Conservation (phyloP, 2,329 filamentous ascomycete genomes). For the Colletotrichum australisinense region DNA sequence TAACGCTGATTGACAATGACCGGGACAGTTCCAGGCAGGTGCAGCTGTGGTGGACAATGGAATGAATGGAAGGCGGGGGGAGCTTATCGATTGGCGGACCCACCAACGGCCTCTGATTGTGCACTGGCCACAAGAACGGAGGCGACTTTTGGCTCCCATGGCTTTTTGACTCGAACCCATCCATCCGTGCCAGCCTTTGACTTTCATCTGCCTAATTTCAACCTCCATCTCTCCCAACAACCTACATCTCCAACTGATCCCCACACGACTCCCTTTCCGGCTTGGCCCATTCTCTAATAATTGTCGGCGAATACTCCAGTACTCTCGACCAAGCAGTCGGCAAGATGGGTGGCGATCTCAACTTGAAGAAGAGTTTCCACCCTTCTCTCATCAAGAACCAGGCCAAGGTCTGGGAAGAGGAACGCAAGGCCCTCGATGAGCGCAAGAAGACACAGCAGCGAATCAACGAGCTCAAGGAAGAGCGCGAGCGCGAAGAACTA, state of each 20-base stretch:
- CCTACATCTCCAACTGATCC: not conserved
- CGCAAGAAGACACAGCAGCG: constrained; percentile 93
- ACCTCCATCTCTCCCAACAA: not conserved
- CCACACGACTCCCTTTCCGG: not conserved
- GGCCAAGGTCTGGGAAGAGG: constrained; percentile 88
- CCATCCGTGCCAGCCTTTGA: not conserved
- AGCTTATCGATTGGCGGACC: constrained; percentile 36
- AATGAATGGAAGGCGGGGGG: constrained; percentile 30
- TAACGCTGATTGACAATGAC: not conserved
- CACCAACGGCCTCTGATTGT: not conserved
- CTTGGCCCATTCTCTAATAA: not conserved
- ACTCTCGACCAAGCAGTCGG: constrained; percentile 34
- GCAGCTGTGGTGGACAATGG: constrained; percentile 5
- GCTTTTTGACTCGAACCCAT: not conserved
- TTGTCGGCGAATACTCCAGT: not conserved
- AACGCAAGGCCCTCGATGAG: constrained; percentile 92
- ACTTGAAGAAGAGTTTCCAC: constrained; percentile 96
- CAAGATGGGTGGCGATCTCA: constrained; percentile 94
- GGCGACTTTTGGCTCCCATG: constrained; percentile 20
- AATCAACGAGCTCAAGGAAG: constrained; percentile 92
- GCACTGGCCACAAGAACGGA: constrained; percentile 22
- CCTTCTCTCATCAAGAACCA: constrained; percentile 92
- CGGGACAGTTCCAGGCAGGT: constrained; percentile 13
- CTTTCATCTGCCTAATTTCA: not conserved
- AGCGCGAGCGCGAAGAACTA: constrained; percentile 91